phyloP scores from a whole-genome alignment of 2,329 filamentous ascomycete species.

The Colletotrichum eleusines region DNA sequence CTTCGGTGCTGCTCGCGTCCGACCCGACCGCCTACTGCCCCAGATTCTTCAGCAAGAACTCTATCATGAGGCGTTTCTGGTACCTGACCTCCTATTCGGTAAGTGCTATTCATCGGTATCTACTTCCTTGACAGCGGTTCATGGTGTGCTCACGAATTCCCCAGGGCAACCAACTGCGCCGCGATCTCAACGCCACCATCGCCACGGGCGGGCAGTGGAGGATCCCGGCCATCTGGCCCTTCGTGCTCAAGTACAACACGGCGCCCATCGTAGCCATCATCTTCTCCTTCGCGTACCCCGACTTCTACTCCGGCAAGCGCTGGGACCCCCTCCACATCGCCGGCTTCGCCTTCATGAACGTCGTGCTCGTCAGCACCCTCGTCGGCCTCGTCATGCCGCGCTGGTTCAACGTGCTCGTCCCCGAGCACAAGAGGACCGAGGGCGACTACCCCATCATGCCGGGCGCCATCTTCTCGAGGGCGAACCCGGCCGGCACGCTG shows the following conservation, averaged over 20 bases:
- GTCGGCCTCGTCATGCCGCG: slow-evolving; percentile 41
- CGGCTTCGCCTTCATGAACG: slow-evolving; percentile 42
- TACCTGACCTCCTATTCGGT: slow-evolving; percentile 32
- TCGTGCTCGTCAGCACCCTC: slow-evolving; percentile 29
- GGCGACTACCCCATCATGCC: slow-evolving; percentile 24
- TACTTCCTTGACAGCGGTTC: too few species aligned
- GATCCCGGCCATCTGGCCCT: slow-evolving; percentile 41
- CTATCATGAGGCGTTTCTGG: slow-evolving; percentile 10
- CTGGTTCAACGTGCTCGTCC: slow-evolving; percentile 42
- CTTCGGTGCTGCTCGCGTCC: slow-evolving; percentile 51
- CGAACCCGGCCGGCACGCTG: slow-evolving; percentile 17
- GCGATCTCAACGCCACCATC: slow-evolving; percentile 36
- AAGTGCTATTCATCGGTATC: neutral
- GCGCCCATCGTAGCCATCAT: slow-evolving; percentile 44
- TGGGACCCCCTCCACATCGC: slow-evolving; percentile 43
- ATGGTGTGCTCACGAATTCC: neutral
- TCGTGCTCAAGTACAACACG: slow-evolving; percentile 44
- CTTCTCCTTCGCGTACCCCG: slow-evolving; percentile 42
- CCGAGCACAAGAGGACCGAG: neutral
- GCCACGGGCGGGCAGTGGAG: slow-evolving; percentile 28
- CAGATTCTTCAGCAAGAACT: neutral
- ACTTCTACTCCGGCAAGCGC: slow-evolving; percentile 38
- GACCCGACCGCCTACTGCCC: slow-evolving; percentile 23
- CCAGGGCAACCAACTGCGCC: slow-evolving; percentile 36
- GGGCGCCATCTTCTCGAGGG: slow-evolving; percentile 31